A percentile compares a stretch with the other conserved stretches of the same genome.
phyloP scores from a whole-genome alignment of 1,139 yeast genomes.

The Lodderomyces parapsilosis region DNA sequence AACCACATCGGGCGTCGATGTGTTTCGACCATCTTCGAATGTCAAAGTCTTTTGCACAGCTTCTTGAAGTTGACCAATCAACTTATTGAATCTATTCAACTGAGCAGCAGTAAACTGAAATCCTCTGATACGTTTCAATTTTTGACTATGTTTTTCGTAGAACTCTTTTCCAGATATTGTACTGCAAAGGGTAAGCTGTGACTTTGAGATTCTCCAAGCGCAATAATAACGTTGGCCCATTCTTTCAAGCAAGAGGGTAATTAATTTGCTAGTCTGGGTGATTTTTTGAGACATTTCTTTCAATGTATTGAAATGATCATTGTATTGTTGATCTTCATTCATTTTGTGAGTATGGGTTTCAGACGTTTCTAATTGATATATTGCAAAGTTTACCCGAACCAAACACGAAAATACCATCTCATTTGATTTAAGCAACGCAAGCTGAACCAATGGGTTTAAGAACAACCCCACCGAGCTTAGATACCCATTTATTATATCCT shows the following conservation, averaged over 20 bases:
- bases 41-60: conserved; percentile 9
- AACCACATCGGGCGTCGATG: conserved; percentile 5
- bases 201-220: conserved; percentile 44
- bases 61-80: conserved; percentile 14
- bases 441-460: conserved; percentile 25
- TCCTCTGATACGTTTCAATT: conserved; percentile 11
- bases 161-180: conserved; percentile 20
- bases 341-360: not conserved
- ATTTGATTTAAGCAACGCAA: conserved; percentile 19
- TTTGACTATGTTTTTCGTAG: conserved; percentile 14
- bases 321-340: not conserved
- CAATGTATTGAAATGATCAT: not conserved
- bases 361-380: conserved; percentile 15
- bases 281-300: conserved; percentile 10
- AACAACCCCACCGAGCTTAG: conserved; percentile 19
- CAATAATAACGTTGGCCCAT: conserved; percentile 44
- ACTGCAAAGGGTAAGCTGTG: conserved; percentile 24
- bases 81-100: conserved; percentile 18
- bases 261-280: conserved; percentile 11
- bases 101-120: conserved; percentile 17
- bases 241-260: conserved; percentile 16
- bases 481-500: conserved; percentile 23
- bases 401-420: conserved; percentile 24
- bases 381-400: conserved; percentile 22
- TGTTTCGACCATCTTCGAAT: conserved; percentile 6